Evolutionary conservation across 331 rosid species (phyloP), one percentile per base, ranked within the genome.

Genomic region (Malus hybrid): DNA sequence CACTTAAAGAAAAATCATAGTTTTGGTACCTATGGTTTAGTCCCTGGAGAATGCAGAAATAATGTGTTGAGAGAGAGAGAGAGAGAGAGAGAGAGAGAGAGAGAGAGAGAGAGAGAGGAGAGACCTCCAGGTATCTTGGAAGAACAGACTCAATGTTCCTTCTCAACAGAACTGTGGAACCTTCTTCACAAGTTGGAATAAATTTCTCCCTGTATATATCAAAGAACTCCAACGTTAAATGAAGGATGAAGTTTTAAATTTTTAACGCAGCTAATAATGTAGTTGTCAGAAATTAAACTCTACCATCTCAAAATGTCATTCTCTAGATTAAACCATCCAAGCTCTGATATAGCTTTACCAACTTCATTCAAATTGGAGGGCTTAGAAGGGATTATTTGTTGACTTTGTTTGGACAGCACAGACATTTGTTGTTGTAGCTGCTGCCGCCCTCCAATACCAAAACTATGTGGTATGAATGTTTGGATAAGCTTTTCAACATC

Each of bases 401-500:
- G 26, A 18, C 9, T 56, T 56, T 56, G 10, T n/a, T 18, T 2
- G 26, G 61, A 6, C n/a, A 56, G 7, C 24, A n/a, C 7, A 56
- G 26, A 5, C 0, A 30, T 32, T 33, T 29, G n/a, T 3, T 33
- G 20, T 29, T 15, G 56, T 32, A 11, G 10, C 6, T 64, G 22
- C 19, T 52, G 58, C n/a, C 10, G 58, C 12, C 15, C 39, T 63
- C 42, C 22, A 32, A 9, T 7, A 5, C 29, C 30, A 66, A 39
- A 20, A 66, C 19, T 4, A 1, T 4, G 71, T 42, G 48, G 48
- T 30, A 66, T 36, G 53, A n/a, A 39, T 42, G 52, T 10, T 48
- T 77, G 70, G 72, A 62, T 48, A 62, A 44, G 63, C 36, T 46
- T 53, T 77, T 70, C n/a, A 78, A 68, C 66, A 50, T 55, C 48